Evolutionary conservation across 192 early-diverging fungal species (phyloP), one percentile per base, ranked within the genome.

Genomic region (Entomortierella lignicola): DNA sequence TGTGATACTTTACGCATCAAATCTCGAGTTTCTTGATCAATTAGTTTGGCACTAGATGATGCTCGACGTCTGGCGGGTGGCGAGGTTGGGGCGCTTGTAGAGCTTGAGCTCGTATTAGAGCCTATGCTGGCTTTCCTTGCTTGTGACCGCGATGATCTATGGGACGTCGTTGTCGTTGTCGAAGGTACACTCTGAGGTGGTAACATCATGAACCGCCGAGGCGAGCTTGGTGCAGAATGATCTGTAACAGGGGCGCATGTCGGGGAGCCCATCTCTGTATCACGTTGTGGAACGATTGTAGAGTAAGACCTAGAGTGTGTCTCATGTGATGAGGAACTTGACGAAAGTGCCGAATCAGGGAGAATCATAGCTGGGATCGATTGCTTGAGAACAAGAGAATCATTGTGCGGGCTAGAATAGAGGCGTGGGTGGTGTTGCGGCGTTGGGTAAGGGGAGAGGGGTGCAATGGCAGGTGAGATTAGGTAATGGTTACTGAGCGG

Each of bases 1-100:
- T 97, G 95, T 4, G 93, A 92, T 13, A 91, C 87, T 61, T 94
- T 94, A 30, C 95, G 88, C 60, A 89, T 87, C 69, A 84, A 66
- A 56, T 95, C 92, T 44, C 91, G 86, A 17, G 81, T 82, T 43
- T 77, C 72, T 73, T 87, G 84, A 20, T 87, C 86, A 17, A 85
- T 77, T 10, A 66, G 58, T 13, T 71, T 74, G 21, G 65, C 34
- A 29, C 37, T 61, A 8, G 81, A 71, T 0, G 71, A 64, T 1
- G 72, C 23, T 5, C 75, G 66, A 10, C 75, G 75, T 17, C 55
- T 64, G 7, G 69, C 41, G 4, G 69, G 23, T 7, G 60, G 32
- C 18, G 60, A 25, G 3, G 63, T 1, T 12, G 44, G 29, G 27
- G 12, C 30, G n/a, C 47, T 21, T 17, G 60, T 55, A 30, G 44